Percentiles rank a stretch among this genome's conserved stretches.
Evolutionary conservation across 192 early-diverging fungal genomes (phyloP).

Genomic region (Linnemannia schmuckeri): DNA sequence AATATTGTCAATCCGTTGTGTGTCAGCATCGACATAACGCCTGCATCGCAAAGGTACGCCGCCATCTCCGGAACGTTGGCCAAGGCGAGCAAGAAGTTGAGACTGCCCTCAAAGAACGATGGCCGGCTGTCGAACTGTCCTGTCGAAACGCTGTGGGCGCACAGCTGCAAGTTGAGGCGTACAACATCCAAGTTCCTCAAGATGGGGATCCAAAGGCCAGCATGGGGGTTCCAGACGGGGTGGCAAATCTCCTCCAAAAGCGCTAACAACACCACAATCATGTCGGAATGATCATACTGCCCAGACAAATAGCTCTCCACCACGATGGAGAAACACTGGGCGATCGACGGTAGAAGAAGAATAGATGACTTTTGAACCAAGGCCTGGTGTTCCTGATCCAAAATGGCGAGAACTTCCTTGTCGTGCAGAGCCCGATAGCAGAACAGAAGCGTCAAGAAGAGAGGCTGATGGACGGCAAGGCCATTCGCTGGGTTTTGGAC

Average conservation of each 20-base stretch:
- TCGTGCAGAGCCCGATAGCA: conserved; percentile 52
- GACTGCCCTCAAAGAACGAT: conserved; percentile 60
- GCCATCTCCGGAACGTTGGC: conserved; percentile 60
- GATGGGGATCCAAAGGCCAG: conserved; percentile 52
- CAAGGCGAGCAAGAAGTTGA: conserved; percentile 58
- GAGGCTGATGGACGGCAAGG: conserved; percentile 17
- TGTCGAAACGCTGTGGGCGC: conserved; percentile 46
- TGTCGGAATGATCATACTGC: conserved; percentile 53
- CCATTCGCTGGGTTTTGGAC: conserved; percentile 30
- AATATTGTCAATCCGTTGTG: conserved; percentile 58
- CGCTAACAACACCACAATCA: conserved; percentile 56
- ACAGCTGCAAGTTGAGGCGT: conserved; percentile 49
- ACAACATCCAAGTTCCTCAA: conserved; percentile 52
- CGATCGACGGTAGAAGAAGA: conserved; percentile 23
- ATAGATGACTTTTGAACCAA: conserved; percentile 37
- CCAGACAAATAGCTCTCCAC: conserved; percentile 34
- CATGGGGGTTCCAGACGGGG: conserved; percentile 49
- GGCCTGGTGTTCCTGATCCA: conserved; percentile 14
- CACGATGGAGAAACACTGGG: conserved; percentile 25
- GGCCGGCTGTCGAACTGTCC: conserved; percentile 54
- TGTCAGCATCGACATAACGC: conserved; percentile 56
- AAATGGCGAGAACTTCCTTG: conserved; percentile 35
- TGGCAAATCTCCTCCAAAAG: conserved; percentile 59
- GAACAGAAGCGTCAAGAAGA: conserved; percentile 34
- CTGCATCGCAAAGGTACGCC: conserved; percentile 40